Conservation (phyloP, 441 rosid species). For the Adansonia madagascariensis region DNA sequence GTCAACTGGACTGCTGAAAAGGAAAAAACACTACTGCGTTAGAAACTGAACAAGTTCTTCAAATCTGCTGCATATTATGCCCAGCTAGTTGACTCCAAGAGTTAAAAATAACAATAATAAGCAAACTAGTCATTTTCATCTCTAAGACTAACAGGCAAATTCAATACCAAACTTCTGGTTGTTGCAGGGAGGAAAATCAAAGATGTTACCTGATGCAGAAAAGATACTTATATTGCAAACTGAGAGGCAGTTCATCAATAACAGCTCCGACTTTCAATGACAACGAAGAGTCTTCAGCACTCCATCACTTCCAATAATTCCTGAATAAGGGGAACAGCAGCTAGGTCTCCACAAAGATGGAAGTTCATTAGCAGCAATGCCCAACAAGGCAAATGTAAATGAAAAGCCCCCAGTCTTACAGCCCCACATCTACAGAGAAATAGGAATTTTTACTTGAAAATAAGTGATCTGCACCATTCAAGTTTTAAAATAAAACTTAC, state of each 20-base stretch:
- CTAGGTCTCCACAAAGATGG: slow-evolving; percentile 91
- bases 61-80: too few relatives aligned
- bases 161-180: not conserved
- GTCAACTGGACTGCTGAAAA: too few relatives aligned
- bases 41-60: too few relatives aligned
- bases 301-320: slow-evolving; percentile 54
- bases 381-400: slow-evolving; percentile 86
- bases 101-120: too few relatives aligned
- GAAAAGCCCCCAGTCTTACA: slow-evolving; percentile 80
- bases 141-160: not conserved
- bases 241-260: slow-evolving; percentile 75
- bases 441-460: too few relatives aligned
- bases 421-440: slow-evolving; percentile 57
- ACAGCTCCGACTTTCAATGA: slow-evolving; percentile 67
- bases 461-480: too few relatives aligned
- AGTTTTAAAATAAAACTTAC: too few relatives aligned
- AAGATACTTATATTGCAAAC: slow-evolving; percentile 77
- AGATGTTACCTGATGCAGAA: slow-evolving; percentile 70
- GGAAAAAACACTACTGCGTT: too few relatives aligned
- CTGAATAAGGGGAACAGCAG: slow-evolving; percentile 81
- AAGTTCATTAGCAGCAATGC: slow-evolving; percentile 79
- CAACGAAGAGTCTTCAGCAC: slow-evolving; percentile 26
- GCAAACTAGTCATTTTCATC: too few relatives aligned
- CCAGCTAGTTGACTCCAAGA: too few relatives aligned
- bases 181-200: slow-evolving; percentile 18